Conservation (phyloP, 2,329 filamentous ascomycete genomes). For the Paracoccidioides brasiliensis region DNA sequence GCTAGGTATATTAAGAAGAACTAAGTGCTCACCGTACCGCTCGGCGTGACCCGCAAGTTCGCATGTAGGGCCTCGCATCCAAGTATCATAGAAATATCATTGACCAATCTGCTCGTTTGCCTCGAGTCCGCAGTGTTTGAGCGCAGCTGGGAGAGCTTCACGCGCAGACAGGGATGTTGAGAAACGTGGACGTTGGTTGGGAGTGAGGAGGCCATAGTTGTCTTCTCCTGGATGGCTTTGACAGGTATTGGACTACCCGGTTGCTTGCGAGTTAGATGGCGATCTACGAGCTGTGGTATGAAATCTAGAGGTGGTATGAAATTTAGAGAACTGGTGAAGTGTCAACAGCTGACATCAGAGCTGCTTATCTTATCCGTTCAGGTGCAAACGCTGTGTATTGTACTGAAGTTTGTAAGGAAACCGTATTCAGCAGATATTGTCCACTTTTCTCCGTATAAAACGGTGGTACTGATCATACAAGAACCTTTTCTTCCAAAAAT, state of each 20-base stretch:
- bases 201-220: constrained; percentile 20
- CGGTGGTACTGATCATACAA: too few species aligned
- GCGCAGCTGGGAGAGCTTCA: constrained; percentile 82
- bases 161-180: constrained; percentile 68
- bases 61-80: constrained; percentile 66
- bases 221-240: not conserved
- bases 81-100: constrained; percentile 75
- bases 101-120: constrained; percentile 68
- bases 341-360: not conserved
- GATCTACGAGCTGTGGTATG: not conserved
- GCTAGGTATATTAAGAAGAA: not conserved
- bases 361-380: not conserved
- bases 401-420: not conserved
- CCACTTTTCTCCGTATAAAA: not conserved
- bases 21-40: constrained; percentile 47
- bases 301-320: not conserved
- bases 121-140: constrained; percentile 55
- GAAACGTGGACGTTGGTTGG: constrained; percentile 59
- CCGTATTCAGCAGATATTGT: not conserved
- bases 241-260: not conserved
- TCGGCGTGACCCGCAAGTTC: constrained; percentile 44
- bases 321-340: not conserved
- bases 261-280: not conserved
- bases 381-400: too few species aligned
- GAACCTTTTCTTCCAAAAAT: too few species aligned